phyloP scores from a whole-genome alignment of 139 green algal genomes.

The Tetratostichococcus sp. region DNA sequence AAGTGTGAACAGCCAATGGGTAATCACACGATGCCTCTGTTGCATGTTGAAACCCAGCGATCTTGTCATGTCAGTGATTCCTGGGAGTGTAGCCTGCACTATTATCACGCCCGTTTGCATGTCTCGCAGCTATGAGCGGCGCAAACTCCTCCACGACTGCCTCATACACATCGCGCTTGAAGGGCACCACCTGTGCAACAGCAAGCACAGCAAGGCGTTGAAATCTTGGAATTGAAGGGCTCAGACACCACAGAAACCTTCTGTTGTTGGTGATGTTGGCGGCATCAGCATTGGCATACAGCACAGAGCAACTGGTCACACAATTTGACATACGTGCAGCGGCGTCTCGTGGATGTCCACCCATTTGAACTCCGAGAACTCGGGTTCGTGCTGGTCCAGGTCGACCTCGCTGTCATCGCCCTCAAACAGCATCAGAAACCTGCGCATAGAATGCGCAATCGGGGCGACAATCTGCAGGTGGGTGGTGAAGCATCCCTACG shows the following conservation, averaged over 20 bases:
- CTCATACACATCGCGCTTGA: slow-evolving; percentile 38
- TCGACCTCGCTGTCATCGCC: slow-evolving; percentile 44
- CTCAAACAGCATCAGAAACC: slow-evolving; percentile 37
- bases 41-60: no score
- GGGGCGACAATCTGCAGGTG: no score
- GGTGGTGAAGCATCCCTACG: no score
- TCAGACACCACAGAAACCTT: neutral
- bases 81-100: no score
- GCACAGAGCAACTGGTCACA: neutral
- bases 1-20: no score
- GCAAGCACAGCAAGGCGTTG: no score
- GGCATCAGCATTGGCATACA: neutral
- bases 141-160: slow-evolving; percentile 25
- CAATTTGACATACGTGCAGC: neutral
- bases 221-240: neutral
- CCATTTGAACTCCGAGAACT: slow-evolving; percentile 46
- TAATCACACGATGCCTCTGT: no score
- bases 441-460: neutral
- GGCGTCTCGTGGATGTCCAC: slow-evolving; percentile 31
- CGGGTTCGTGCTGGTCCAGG: slow-evolving; percentile 25
- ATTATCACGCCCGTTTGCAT: neutral
- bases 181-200: slow-evolving; percentile 31
- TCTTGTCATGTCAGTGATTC: no score
- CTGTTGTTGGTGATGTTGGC: neutral
- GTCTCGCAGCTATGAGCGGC: slow-evolving; percentile 13